Base-by-base conservation (phyloP, 2,329 filamentous ascomycete genomes). In the Botryotinia globosa region DNA sequence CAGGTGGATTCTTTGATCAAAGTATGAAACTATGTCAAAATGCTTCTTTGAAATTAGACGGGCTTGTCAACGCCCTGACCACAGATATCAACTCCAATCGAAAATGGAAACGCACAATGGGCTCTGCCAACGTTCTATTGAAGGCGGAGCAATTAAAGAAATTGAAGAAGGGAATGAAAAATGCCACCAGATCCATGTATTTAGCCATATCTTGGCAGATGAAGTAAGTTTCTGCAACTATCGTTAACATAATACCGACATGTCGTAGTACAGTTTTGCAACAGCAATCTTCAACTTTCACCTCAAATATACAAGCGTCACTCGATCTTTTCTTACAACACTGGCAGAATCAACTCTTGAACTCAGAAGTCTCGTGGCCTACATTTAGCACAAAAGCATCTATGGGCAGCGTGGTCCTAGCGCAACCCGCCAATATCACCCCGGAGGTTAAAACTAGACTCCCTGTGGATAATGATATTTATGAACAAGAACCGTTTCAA, bases 1-100 rank as follows among this genome's bases (percentile, higher is more conserved):
- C 39, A 12, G 29, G 66, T 9, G 22, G 51, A 6, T 73, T 54
- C 8, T 16, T 74, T 32, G 54, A 48, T 29, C 44, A 59, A 1
- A 74, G 73, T 32, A 48, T 76, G n/a, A 51, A 70, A 14, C 44
- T 75, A 34, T 75, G 73, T 42, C 25, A 72, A 25, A 66, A 73
- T 44, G 66, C 65, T 37, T 65, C 66, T 25, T 32, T 69, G 22
- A 58, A 69, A 29, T 56, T 75, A 20, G 54, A 54, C 20, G 34
- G 14, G 7, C 42, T 74, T 18, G 74, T 66, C 20, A 25, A 71
- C 18, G 65, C 72, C 5, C 37, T 72, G n/a, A 37, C 54, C 22
- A 44, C 32, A 12, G 69, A 73, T 37, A 29, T 75, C 18, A 51
- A 71, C 9, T 71, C 70, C 3, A 73, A 69, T n/a, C 70, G n/a